Base-by-base conservation (phyloP, 1,139 yeast species). In the Magnusiomyces tetraspermus region DNA sequence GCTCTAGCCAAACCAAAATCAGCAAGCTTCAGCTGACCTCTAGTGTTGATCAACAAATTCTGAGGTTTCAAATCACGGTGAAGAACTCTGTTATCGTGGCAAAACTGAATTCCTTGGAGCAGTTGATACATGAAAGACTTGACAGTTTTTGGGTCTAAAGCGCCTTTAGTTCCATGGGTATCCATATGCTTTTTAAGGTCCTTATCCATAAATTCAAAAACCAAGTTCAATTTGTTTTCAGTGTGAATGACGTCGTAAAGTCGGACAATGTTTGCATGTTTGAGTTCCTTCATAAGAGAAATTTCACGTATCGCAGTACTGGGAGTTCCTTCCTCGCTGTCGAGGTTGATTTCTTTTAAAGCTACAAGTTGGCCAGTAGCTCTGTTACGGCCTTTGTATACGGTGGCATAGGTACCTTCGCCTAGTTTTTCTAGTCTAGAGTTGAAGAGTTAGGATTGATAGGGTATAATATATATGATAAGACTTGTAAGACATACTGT, bases 1-100 rank as follows among this genome's bases (percentile, higher is more conserved):
- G 99, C 98, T 60, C 98, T 76, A 0, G 98, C 98, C 51, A 92
- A 77, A 40, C 98, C 98, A 68, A 92, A 92, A 72, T 92, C 98
- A n/a, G 96, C 98, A 56, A 92, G 74, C 67, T 92, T 92, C 63
- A 92, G 75, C 65, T 87, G 95, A 6, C 97, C 97, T 65, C 88
- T 88, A 62, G 76, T 76, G 67, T 85, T 88, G 62, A 94, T 90
- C 62, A 92, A 76, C 60, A 92, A 73, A 67, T 92, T 92, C 68
- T 92, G 98, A 2, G 98, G 98, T 69, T 92, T 92, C 63, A 92
- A 77, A 69, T 92, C 98, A 60, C 98, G 83, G 71, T 92, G 98
- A 52, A 92, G 77, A 13, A 92, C 97, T 57, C 96, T 76, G 66
- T 90, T 90, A 63, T 90, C 97, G 68, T 92, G 98, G 65, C 98